A percentile compares a stretch with the other conserved stretches of the same genome.
Conservation (phyloP, 129 eudicot genomes). For the Helianthus tuberosus region DNA sequence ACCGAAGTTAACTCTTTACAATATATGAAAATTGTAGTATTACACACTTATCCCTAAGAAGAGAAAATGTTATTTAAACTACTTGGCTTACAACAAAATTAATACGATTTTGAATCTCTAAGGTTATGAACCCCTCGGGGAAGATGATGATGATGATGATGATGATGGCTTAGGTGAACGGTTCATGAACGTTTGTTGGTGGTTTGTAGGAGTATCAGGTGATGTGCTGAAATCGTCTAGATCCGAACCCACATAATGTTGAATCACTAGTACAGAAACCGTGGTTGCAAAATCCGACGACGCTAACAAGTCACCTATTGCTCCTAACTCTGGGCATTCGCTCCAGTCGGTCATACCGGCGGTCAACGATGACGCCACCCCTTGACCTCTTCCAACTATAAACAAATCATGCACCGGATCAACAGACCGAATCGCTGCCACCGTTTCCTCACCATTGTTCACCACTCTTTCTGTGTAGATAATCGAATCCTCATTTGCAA, state of each 20-base stretch:
- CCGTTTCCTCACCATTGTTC: conserved; percentile 73
- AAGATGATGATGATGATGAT: conserved; percentile 11
- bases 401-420: conserved; percentile 63
- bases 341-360: conserved; percentile 95
- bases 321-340: conserved; percentile 92
- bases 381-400: conserved; percentile 87
- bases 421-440: conserved; percentile 67
- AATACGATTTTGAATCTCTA: background rate
- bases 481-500: conserved; percentile 39
- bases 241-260: conserved; percentile 61
- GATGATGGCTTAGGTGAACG: conserved; percentile 24
- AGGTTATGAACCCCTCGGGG: conserved; percentile 17
- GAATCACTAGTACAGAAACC: conserved; percentile 78
- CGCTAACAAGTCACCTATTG: conserved; percentile 84
- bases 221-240: conserved; percentile 35
- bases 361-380: conserved; percentile 61
- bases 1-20: too few species aligned
- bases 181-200: conserved; percentile 28
- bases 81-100: conserved; percentile 13
- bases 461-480: conserved; percentile 47
- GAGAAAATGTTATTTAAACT: background rate
- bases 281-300: conserved; percentile 76
- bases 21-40: background rate
- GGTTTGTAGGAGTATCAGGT: conserved; percentile 51
- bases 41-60: background rate